Evolutionary conservation across 148 eudicot species (phyloP).

Genomic region (Rhododendron simsii): DNA sequence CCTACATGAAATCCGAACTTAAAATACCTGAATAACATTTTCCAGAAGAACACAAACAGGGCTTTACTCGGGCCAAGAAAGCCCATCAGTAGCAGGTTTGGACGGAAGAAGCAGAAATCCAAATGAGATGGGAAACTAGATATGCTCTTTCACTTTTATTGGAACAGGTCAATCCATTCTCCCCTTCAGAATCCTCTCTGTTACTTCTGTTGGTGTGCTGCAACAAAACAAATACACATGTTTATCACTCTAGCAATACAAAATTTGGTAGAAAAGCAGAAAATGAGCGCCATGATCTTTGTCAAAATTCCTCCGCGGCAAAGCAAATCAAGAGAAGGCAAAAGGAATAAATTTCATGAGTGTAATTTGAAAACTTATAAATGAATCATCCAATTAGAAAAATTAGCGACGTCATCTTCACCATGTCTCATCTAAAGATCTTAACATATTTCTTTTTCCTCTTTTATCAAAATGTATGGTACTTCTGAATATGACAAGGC

Average conservation of each 20-base stretch:
- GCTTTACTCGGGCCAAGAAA: background rate
- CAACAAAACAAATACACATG: conserved; percentile 17
- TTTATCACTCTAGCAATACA: background rate
- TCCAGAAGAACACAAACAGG: background rate
- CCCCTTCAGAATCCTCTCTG: conserved; percentile 86
- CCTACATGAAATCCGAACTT: background rate
- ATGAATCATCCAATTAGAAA: background rate
- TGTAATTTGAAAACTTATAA: background rate
- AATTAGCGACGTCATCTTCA: background rate
- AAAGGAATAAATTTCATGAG: background rate
- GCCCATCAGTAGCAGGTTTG: background rate
- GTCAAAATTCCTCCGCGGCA: background rate
- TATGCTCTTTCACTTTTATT: conserved; percentile 11
- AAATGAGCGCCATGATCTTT: background rate
- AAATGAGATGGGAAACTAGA: background rate
- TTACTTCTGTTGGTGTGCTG: conserved; percentile 93
- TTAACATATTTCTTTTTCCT: background rate
- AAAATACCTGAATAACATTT: background rate
- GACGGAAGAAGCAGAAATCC: background rate
- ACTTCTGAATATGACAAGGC: background rate
- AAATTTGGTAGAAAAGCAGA: background rate
- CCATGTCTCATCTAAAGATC: background rate
- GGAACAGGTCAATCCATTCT: conserved; percentile 64
- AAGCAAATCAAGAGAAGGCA: background rate
- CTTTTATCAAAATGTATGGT: too few relatives aligned